Conservation (phyloP, 2,329 filamentous ascomycete species). For the Verticillium tricorpus region DNA sequence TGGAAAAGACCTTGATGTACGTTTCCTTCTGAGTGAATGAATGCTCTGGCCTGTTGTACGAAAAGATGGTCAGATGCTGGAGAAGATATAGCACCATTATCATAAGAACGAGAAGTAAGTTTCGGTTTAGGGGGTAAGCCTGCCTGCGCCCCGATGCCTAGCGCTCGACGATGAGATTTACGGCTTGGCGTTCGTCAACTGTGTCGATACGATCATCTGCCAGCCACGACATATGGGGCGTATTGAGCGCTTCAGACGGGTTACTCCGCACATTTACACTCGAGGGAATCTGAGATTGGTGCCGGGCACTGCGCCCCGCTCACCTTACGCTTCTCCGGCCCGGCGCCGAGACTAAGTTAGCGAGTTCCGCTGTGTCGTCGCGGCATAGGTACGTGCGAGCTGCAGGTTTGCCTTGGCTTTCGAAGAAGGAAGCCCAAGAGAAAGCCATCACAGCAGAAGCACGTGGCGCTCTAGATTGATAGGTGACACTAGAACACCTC, state of each 20-base stretch:
- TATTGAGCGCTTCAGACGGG: not conserved
- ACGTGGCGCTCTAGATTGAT: not conserved
- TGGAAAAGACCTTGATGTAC: not conserved
- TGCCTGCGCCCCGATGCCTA: not conserved
- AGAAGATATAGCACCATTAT: too few relatives aligned
- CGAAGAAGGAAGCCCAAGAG: not conserved
- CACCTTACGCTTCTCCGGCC: not conserved
- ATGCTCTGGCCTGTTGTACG: too few relatives aligned
- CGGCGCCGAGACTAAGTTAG: not conserved
- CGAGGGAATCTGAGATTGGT: not conserved
- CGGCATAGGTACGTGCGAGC: not conserved
- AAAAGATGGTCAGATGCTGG: too few relatives aligned
- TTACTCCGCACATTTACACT: not conserved
- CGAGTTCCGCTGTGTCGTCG: not conserved
- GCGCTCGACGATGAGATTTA: not conserved
- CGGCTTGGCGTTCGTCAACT: not conserved
- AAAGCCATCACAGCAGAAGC: not conserved
- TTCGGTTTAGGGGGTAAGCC: too few relatives aligned
- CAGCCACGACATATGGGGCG: not conserved
- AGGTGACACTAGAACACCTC: not conserved
- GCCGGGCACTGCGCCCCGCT: not conserved
- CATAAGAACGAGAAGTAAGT: too few relatives aligned
- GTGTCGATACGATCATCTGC: not conserved
- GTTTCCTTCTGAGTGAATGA: not conserved
- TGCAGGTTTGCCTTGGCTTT: not conserved